Evolutionary conservation across 768 basidiomycete species (phyloP).

Genomic region (Suillus bovinus): DNA sequence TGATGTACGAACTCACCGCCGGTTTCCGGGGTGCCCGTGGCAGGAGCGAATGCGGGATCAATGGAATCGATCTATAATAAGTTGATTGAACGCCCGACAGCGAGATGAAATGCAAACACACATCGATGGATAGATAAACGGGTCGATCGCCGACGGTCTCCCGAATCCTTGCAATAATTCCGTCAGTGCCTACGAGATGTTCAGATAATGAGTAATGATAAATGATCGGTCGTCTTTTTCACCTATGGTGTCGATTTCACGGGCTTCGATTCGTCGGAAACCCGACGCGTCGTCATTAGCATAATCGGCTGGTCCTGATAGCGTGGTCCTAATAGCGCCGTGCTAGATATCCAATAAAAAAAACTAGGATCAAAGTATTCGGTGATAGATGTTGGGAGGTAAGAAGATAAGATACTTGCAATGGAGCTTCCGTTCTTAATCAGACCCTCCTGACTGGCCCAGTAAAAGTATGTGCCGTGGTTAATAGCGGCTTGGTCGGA

Average conservation of each 20-base stretch:
- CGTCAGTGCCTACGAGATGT: constrained; percentile 54
- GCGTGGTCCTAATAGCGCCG: constrained; percentile 83
- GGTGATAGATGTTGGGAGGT: constrained; percentile 16
- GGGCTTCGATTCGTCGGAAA: constrained; percentile 80
- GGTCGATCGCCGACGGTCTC: constrained; percentile 73
- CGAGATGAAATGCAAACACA: constrained; percentile 32
- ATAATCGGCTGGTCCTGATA: constrained; percentile 78
- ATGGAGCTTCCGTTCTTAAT: constrained; percentile 77
- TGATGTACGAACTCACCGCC: constrained; percentile 44
- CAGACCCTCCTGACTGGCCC: constrained; percentile 81
- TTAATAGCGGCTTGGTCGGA: constrained; percentile 75
- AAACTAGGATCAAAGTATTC: constrained; percentile 77
- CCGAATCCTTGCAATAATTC: constrained; percentile 80
- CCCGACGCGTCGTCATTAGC: constrained; percentile 76
- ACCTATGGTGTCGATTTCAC: constrained; percentile 84
- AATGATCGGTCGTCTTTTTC: constrained; percentile 15
- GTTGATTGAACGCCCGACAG: constrained; percentile 6
- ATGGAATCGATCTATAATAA: constrained; percentile 66
- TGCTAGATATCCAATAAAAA: constrained; percentile 53
- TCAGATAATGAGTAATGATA: constrained; percentile 1
- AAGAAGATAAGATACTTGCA: constrained; percentile 62
- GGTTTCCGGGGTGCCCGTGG: constrained; percentile 83
- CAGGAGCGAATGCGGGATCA: constrained; percentile 81
- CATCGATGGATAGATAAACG: constrained; percentile 79
- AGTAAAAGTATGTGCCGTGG: constrained; percentile 91